Conservation (phyloP, 75 land plant genomes). For the Cunninghamia lanceolata region DNA sequence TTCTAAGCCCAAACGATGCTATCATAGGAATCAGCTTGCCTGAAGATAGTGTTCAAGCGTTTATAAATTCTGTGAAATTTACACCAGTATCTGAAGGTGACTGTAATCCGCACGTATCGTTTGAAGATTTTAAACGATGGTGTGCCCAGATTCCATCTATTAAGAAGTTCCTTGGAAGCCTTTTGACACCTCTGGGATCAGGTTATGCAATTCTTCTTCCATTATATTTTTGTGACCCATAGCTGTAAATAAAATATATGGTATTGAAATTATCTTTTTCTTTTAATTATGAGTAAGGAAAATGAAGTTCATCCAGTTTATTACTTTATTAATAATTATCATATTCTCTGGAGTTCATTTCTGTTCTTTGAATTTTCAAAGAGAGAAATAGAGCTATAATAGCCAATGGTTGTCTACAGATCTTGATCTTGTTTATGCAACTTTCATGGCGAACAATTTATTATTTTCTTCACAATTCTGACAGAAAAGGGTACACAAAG, state of each 20-base stretch:
- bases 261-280: background rate
- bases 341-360: background rate
- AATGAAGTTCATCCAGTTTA: background rate
- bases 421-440: background rate
- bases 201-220: slow-evolving; percentile 25
- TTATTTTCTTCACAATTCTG: background rate
- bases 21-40: slow-evolving; percentile 27
- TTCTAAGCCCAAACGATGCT: slow-evolving; percentile 40
- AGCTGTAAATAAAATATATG: background rate
- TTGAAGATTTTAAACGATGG: slow-evolving; percentile 73
- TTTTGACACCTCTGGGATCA: slow-evolving; percentile 54
- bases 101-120: slow-evolving; percentile 40
- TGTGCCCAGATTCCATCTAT: slow-evolving; percentile 68
- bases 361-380: background rate
- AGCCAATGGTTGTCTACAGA: background rate
- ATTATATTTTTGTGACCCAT: slow-evolving; percentile 2
- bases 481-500: background rate
- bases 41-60: slow-evolving; percentile 33
- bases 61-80: slow-evolving; percentile 60
- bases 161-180: slow-evolving; percentile 69
- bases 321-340: background rate
- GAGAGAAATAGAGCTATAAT: background rate
- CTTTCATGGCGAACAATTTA: background rate
- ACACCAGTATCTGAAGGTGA: slow-evolving; percentile 33
- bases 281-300: background rate